A percentile compares a stretch with the other conserved stretches of the same genome.
These are phyloP conservation scores for Polytrichum formosum DNA, from an alignment of 225 moss, liverwort and hornwort genomes.

Conservation along the genomic window DNA sequence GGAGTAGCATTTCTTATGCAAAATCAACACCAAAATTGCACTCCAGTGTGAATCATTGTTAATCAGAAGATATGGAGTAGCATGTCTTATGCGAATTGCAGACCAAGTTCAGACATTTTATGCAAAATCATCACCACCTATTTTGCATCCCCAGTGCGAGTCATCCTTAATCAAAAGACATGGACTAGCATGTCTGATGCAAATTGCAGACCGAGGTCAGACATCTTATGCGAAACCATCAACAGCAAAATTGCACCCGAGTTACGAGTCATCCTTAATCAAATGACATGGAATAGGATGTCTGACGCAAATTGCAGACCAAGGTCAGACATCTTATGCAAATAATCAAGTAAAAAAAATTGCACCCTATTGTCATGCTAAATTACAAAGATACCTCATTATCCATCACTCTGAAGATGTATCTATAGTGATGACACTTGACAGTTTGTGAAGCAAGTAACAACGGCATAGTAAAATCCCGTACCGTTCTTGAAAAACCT, in stretches of 20 bases:
- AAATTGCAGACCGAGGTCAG: not conserved
- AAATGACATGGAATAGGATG: too few species aligned
- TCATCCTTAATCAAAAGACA: not conserved
- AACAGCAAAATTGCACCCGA: not conserved
- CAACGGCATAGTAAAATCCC: too few species aligned
- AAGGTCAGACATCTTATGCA: not conserved
- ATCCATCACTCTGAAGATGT: too few species aligned
- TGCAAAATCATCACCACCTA: not conserved
- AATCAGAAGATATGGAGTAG: not conserved
- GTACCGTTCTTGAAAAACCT: too few species aligned
- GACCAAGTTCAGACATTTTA: not conserved
- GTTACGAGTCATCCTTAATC: not conserved
- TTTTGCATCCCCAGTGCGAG: not conserved
- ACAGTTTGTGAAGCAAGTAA: too few species aligned
- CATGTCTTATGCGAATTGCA: not conserved
- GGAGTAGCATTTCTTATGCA: not conserved
- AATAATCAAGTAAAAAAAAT: not conserved
- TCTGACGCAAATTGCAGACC: too few species aligned
- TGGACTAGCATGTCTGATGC: too few species aligned
- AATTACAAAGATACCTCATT: too few species aligned
- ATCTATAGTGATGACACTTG: too few species aligned
- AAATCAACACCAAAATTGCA: not conserved
- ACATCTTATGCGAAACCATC: too few species aligned
- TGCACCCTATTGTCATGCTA: not conserved
- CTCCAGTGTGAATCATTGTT: not conserved